A percentile compares a stretch with the other conserved stretches of the same genome.
Conservation (phyloP, 75 land plant genomes). For the Azolla pinnata region DNA sequence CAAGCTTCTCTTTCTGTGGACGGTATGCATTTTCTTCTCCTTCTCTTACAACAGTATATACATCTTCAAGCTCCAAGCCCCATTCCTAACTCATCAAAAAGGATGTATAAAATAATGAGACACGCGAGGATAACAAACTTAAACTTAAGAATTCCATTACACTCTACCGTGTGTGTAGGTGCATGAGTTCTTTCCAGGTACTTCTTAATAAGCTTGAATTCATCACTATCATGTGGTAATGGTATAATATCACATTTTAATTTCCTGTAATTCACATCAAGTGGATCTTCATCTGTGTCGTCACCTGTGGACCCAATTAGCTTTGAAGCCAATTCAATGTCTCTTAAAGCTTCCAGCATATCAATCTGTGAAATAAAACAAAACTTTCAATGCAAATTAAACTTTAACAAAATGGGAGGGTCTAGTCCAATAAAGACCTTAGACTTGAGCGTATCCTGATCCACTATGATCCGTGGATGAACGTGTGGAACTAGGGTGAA, state of each 20-base stretch:
- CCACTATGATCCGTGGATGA: constrained; percentile 78
- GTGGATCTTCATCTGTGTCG: constrained; percentile 52
- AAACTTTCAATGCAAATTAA: not conserved
- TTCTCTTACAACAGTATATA: constrained; percentile 74
- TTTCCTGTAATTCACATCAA: constrained; percentile 81
- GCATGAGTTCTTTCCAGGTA: constrained; percentile 87
- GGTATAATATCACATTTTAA: constrained; percentile 68
- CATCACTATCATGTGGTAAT: constrained; percentile 73
- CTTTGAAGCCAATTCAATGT: constrained; percentile 92
- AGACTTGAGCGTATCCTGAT: constrained; percentile 60
- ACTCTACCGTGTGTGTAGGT: constrained; percentile 77
- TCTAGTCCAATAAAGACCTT: constrained; percentile 40
- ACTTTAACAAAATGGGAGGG: not conserved
- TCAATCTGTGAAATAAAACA: constrained; percentile 40
- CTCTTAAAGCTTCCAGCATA: constrained; percentile 93
- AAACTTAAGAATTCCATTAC: not conserved
- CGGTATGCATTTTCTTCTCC: constrained; percentile 72
- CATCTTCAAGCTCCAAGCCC: constrained; percentile 87
- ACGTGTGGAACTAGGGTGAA: constrained; percentile 89
- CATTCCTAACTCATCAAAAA: constrained; percentile 67
- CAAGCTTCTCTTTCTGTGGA: constrained; percentile 44
- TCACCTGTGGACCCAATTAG: constrained; percentile 62
- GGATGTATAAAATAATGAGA: not conserved
- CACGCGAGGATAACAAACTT: not conserved
- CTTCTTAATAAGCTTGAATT: constrained; percentile 61